A percentile compares a stretch with the other conserved stretches of the same genome.
phyloP scores from a whole-genome alignment of 176 grass and related monocot species.

The Melocanna baccifera region DNA sequence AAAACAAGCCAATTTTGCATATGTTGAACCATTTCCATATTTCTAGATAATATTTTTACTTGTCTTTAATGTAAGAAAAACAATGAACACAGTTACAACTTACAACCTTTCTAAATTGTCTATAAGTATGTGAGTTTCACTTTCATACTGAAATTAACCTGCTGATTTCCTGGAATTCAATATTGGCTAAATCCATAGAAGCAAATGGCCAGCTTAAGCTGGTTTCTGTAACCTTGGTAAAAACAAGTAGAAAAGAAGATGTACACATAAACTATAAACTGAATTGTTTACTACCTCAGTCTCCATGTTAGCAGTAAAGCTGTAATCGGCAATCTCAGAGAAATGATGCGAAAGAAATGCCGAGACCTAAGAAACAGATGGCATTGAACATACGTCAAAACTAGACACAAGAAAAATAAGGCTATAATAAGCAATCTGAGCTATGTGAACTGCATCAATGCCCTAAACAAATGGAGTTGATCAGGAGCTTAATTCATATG shows the following conservation, averaged over 20 bases:
- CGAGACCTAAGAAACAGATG: slow-evolving; percentile 56
- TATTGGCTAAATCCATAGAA: neutral
- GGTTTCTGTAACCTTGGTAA: slow-evolving; percentile 10
- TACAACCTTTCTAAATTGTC: slow-evolving; percentile 4
- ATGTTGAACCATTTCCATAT: neutral
- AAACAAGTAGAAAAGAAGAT: slow-evolving; percentile 23
- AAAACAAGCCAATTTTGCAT: neutral
- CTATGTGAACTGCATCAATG: slow-evolving; percentile 18
- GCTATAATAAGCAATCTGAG: slow-evolving; percentile 14
- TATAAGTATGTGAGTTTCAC: neutral
- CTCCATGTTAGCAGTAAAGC: slow-evolving; percentile 96
- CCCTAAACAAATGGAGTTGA: neutral
- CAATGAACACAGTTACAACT: neutral
- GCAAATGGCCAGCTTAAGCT: neutral
- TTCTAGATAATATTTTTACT: neutral
- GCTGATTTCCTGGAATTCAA: slow-evolving; percentile 14
- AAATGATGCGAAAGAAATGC: slow-evolving; percentile 88
- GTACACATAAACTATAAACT: neutral
- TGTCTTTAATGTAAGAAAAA: slow-evolving; percentile 21
- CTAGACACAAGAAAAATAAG: neutral
- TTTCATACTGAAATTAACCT: slow-evolving; percentile 8
- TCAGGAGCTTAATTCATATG: neutral
- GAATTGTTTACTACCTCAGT: slow-evolving; percentile 64
- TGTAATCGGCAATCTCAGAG: slow-evolving; percentile 77
- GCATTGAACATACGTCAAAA: slow-evolving; percentile 5